Evolutionary conservation across 768 basidiomycete species (phyloP).

Genomic region (Favolaschia claudopus): DNA sequence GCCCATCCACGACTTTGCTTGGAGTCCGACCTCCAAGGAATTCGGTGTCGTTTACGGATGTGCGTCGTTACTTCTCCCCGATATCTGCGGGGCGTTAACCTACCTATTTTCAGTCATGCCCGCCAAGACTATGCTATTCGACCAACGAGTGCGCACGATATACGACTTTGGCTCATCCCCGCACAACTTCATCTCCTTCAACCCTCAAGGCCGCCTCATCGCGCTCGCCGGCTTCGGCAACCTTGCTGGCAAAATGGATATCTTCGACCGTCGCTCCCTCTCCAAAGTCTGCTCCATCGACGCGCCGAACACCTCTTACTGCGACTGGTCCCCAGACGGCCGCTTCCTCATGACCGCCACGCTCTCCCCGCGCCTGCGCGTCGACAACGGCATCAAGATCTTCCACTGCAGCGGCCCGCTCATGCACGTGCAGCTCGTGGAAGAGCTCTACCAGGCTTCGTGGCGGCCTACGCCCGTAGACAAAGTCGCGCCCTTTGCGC

Average conservation of each 20-base stretch:
- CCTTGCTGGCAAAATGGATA: conserved; percentile 90
- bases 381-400: conserved; percentile 97
- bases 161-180: conserved; percentile 93
- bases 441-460: conserved; percentile 89
- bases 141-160: conserved; percentile 85
- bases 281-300: conserved; percentile 82
- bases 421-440: conserved; percentile 81
- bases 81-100: conserved; percentile 5
- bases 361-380: conserved; percentile 92
- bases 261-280: conserved; percentile 89
- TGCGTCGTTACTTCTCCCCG: conserved; percentile 49
- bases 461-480: conserved; percentile 84
- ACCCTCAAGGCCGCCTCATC: conserved; percentile 90
- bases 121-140: conserved; percentile 90
- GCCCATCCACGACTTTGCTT: conserved; percentile 94
- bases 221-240: conserved; percentile 97
- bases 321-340: conserved; percentile 96
- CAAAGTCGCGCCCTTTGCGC: conserved; percentile 71
- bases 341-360: conserved; percentile 94
- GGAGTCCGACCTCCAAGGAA: conserved; percentile 97
- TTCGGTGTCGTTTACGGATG: conserved; percentile 97
- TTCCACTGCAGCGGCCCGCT: conserved; percentile 93
- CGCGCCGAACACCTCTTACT: conserved; percentile 92
- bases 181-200: conserved; percentile 93
- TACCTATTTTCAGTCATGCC: conserved; percentile 88